Evolutionary conservation across 2,329 filamentous ascomycete genomes (phyloP).

Genomic region (Claviceps digitariae): DNA sequence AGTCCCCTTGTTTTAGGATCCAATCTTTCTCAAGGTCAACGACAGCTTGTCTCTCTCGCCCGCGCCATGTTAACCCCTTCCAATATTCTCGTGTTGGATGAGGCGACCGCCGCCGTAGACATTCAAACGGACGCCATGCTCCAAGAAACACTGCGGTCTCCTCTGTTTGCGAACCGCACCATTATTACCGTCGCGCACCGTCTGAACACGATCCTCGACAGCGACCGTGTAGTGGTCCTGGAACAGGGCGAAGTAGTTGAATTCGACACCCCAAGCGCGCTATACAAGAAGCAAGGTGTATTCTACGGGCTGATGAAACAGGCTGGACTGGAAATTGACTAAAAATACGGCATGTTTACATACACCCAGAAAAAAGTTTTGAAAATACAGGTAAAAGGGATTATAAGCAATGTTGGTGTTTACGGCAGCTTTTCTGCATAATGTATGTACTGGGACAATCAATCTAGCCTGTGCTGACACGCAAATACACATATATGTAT

Average conservation of each 20-base stretch:
- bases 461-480: too few species aligned
- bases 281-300: constrained; percentile 60
- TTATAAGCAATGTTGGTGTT: neutral
- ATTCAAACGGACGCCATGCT: constrained; percentile 55
- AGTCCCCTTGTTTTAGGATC: constrained; percentile 44
- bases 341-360: neutral
- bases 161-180: constrained; percentile 73
- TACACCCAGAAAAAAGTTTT: neutral
- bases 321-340: constrained; percentile 54
- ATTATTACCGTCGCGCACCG: constrained; percentile 98
- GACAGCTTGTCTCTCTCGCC: constrained; percentile 85
- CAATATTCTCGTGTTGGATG: constrained; percentile 93
- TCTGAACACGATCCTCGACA: constrained; percentile 89
- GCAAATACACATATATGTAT: too few species aligned
- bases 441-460: too few species aligned
- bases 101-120: constrained; percentile 73
- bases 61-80: constrained; percentile 88
- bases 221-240: constrained; percentile 83
- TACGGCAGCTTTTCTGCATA: neutral
- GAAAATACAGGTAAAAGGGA: too few species aligned
- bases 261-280: constrained; percentile 72
- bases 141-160: constrained; percentile 48
- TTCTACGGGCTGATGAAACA: constrained; percentile 91
- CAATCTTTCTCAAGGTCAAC: constrained; percentile 88
- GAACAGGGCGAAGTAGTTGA: constrained; percentile 83